Evolutionary conservation across 495 filamentous ascomycete genomes (phyloP).

Genomic region (Amniculicola lignicola): DNA sequence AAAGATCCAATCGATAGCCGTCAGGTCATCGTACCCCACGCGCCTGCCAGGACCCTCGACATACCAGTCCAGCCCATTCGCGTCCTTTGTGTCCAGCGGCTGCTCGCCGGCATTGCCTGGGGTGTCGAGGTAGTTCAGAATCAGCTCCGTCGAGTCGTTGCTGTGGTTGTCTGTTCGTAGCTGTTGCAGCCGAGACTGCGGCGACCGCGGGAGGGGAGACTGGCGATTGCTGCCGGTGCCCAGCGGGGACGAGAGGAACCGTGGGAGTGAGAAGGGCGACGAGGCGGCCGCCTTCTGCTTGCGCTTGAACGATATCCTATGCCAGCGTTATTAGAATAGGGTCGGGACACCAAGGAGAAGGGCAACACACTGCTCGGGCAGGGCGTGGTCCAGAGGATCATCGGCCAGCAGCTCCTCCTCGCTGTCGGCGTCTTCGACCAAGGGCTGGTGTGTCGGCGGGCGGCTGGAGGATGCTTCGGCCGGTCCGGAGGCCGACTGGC

Average conservation of each 20-base stretch:
- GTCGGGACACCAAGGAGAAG: not conserved
- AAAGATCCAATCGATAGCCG: constrained; percentile 99
- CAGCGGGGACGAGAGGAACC: constrained; percentile 50
- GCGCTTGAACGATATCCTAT: constrained; percentile 77
- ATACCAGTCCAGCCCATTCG: constrained; percentile 74
- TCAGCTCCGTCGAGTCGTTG: constrained; percentile 40
- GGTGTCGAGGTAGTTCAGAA: constrained; percentile 41
- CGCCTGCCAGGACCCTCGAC: constrained; percentile 85
- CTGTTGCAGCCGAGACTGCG: constrained; percentile 13
- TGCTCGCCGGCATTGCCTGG: constrained; percentile 39
- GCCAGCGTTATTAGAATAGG: not conserved
- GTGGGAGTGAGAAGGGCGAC: constrained; percentile 59
- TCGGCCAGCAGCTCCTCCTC: constrained; percentile 36
- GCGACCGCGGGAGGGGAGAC: constrained; percentile 31
- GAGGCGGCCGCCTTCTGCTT: constrained; percentile 63
- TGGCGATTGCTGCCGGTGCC: constrained; percentile 30
- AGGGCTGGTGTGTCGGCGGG: constrained; percentile 24
- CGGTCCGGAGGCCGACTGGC: constrained; percentile 33
- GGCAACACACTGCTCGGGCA: constrained; percentile 34
- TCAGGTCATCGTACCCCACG: constrained; percentile 93
- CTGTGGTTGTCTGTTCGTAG: constrained; percentile 8
- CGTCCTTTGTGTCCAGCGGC: constrained; percentile 58
- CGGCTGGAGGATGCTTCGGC: constrained; percentile 42
- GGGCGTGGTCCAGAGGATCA: constrained; percentile 36
- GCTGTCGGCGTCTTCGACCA: constrained; percentile 37